Conservation (phyloP, 2,329 filamentous ascomycete species). For the Claviceps spartinae region DNA sequence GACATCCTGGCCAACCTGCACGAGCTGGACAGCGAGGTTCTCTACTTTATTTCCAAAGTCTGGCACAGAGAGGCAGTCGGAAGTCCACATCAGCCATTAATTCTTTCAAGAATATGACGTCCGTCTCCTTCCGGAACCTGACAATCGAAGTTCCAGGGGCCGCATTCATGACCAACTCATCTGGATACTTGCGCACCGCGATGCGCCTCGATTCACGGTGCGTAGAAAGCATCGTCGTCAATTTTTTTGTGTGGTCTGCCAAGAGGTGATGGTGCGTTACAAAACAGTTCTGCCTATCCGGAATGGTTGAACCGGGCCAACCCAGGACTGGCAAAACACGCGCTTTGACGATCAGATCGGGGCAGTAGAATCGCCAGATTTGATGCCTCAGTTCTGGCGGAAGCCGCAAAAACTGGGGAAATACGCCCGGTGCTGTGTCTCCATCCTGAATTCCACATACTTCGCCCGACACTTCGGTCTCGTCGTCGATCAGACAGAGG, state of each 20-base stretch:
- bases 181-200: slow-evolving; percentile 17
- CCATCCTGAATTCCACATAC: background rate
- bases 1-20: background rate
- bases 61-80: no score
- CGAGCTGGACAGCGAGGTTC: slow-evolving; percentile 5
- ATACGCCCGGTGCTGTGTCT: background rate
- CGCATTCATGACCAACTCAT: slow-evolving; percentile 8
- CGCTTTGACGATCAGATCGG: slow-evolving; percentile 12
- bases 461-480: no score
- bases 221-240: slow-evolving; percentile 19
- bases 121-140: no score
- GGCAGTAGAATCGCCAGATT: slow-evolving; percentile 12
- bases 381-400: slow-evolving; percentile 20
- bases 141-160: no score
- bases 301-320: slow-evolving; percentile 5
- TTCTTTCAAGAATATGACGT: no score
- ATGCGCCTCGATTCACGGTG: slow-evolving; percentile 22
- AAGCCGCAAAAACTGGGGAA: slow-evolving; percentile 15
- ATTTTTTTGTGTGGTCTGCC: slow-evolving; percentile 14
- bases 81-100: no score
- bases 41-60: no score
- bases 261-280: slow-evolving; percentile 11
- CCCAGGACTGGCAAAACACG: slow-evolving; percentile 11
- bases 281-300: background rate
- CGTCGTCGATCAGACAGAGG: no score